These are phyloP conservation scores for Claviceps paspali DNA, from an alignment of 2,329 filamentous ascomycete species.

Conservation along the genomic window DNA sequence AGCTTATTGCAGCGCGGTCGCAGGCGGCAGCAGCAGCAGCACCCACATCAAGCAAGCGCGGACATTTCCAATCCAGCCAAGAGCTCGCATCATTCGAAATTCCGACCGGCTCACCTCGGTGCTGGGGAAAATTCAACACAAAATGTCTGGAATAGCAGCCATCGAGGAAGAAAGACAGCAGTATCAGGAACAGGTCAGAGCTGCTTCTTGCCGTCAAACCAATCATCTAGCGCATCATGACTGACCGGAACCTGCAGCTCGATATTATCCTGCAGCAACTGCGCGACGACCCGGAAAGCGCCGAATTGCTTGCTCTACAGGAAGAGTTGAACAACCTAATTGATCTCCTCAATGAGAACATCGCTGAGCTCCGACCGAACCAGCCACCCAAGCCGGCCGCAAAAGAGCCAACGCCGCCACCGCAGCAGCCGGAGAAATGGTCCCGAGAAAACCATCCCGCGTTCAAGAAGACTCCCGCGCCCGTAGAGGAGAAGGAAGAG, in stretches of 20 bases:
- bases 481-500: constrained; percentile 36
- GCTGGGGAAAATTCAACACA: background rate
- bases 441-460: constrained; percentile 68
- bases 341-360: constrained; percentile 59
- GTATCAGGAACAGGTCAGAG: constrained; percentile 39
- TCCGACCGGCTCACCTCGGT: background rate
- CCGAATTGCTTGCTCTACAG: constrained; percentile 62
- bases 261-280: constrained; percentile 64
- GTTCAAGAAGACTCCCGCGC: constrained; percentile 39
- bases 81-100: no score
- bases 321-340: constrained; percentile 73
- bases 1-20: no score
- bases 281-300: constrained; percentile 65
- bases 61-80: no score
- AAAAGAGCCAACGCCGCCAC: constrained; percentile 29
- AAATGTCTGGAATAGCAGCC: constrained; percentile 19
- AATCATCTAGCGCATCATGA: background rate
- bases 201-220: no score
- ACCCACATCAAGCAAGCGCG: no score
- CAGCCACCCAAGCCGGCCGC: constrained; percentile 29
- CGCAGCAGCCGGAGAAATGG: constrained; percentile 54
- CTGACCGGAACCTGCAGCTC: constrained; percentile 37
- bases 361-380: constrained; percentile 58
- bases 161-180: constrained; percentile 37
- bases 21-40: no score